Base-by-base conservation (phyloP, 1,284 basidiomycete genomes). In the Ganoderma multipileum region DNA sequence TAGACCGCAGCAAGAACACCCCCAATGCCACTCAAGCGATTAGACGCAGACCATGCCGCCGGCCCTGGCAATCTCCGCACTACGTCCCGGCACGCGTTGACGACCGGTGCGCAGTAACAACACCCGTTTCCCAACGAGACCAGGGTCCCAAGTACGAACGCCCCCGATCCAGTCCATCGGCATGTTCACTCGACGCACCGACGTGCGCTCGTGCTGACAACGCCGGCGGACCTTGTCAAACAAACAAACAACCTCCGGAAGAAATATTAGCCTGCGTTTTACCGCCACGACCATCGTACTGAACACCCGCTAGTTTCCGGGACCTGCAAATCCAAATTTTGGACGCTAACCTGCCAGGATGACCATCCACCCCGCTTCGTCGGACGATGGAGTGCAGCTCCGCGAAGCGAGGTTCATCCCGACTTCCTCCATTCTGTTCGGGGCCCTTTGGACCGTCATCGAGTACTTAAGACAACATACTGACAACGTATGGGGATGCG, bases 161-260 rank as follows among this genome's bases (percentile, higher is more conserved):
- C 33, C 14, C 28, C 26, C 52, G 28, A 55, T 55, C 52, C 16
- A 55, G 52, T 16, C 18, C 52, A 33, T 26, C 52, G 18, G 26
- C 30, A 28, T 26, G 14, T 55, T 55, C 52, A 33, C 18, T 28
- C 52, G 47, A 42, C 7, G 18, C 41, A 42, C 41, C n/a, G 47
- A 54, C 50, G 16, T 54, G 52, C 52, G 52, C 52, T 55, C 28
- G 12, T 30, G 52, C 52, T 55, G 52, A 55, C 52, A 55, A 55
- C 52, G 28, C 28, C 52, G 52, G 52, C 28, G 28, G 52, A 30
- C 52, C 16, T 28, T 55, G 28, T 55, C 52, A 55, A 55, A 55
- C 28, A 55, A 55, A 55, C 52, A 55, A 55, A 55, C 52, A 55
- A 30, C 18, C 18, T 30, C 6, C 52, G 52, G 52, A 20, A 55